Base-by-base conservation (phyloP, 495 filamentous ascomycete species). In the Lophiotrema nucula region DNA sequence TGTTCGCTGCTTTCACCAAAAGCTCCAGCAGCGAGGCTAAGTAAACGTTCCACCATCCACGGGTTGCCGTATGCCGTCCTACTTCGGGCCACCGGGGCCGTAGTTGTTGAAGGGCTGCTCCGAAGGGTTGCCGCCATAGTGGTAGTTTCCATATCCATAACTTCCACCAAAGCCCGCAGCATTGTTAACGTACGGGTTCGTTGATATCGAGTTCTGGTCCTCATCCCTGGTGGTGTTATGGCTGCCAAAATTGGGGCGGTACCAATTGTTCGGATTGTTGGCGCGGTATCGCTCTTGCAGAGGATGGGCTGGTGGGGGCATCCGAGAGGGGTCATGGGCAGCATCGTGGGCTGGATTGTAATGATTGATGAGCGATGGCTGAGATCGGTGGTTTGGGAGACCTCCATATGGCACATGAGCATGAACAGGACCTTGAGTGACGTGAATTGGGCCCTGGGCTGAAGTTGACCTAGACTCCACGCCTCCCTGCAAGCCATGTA, bases 371-470 rank as follows among this genome's bases (percentile, higher is more conserved):
- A 62, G 52, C 0, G 58, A 54, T 18, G 54, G 55, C 18, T 64
- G 54, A 12, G 61, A 64, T 4, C 45, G 61, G 28, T 49, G 44
- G 13, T 51, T 31, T 12, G 52, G 51, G 18, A 62, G 50, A n/a
- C n/a, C n/a, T 35, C 31, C 31, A 35, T 8, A 8, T n/a, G n/a
- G n/a, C n/a, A n/a, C n/a, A n/a, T n/a, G n/a, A n/a, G n/a, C n/a
- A n/a, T n/a, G n/a, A n/a, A n/a, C n/a, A n/a, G n/a, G n/a, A n/a
- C n/a, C n/a, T n/a, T n/a, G n/a, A n/a, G n/a, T n/a, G n/a, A n/a
- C n/a, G 25, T 25, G 39, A 28, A 39, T 12, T 27, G 23, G 6
- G 8, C 3, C 16, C 6, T 3, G 12, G 3, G 19, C 10, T 43
- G 39, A 31, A 33, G 31, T 33, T 47, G 6, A 13, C 8, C 44